A percentile compares a stretch with the other conserved stretches of the same genome.
Evolutionary conservation across 2,329 filamentous ascomycete species (phyloP).

Genomic region (Huntiella decipiens): DNA sequence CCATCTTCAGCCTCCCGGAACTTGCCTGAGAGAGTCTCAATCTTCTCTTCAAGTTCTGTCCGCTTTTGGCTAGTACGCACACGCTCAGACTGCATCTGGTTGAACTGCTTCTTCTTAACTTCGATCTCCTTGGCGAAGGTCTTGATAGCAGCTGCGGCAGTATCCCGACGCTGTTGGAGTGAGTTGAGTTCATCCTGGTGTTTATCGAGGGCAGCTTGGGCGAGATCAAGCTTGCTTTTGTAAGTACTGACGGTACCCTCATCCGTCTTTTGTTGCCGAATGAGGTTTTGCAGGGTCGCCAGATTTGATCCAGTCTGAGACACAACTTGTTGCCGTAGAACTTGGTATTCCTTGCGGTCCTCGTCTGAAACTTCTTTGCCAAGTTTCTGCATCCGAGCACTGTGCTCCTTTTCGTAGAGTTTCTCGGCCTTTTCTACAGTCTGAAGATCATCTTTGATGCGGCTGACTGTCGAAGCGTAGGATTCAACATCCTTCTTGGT

Average conservation of each 20-base stretch:
- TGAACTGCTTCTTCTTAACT: conserved; percentile 76
- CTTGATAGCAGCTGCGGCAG: conserved; percentile 43
- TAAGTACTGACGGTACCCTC: conserved; percentile 79
- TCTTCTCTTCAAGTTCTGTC: conserved; percentile 81
- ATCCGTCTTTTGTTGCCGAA: conserved; percentile 76
- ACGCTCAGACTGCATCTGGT: conserved; percentile 66
- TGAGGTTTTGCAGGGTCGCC: conserved; percentile 66
- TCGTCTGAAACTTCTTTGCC: conserved; percentile 70
- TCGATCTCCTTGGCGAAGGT: conserved; percentile 62
- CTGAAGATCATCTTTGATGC: conserved; percentile 61
- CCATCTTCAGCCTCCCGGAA: conserved; percentile 74
- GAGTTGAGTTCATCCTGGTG: conserved; percentile 51
- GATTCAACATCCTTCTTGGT: conserved; percentile 59
- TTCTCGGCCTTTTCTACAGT: conserved; percentile 78
- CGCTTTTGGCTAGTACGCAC: conserved; percentile 62
- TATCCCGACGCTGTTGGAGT: conserved; percentile 48
- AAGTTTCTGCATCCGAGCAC: conserved; percentile 65
- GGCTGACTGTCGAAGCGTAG: conserved; percentile 48
- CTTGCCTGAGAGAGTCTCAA: conserved; percentile 62
- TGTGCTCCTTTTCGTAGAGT: conserved; percentile 75
- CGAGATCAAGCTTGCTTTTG: conserved; percentile 68
- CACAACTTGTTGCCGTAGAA: conserved; percentile 66
- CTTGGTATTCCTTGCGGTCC: conserved; percentile 80
- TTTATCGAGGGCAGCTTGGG: conserved; percentile 54
- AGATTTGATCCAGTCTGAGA: conserved; percentile 66